A percentile compares a stretch with the other conserved stretches of the same genome.
Conservation (phyloP, 805 yeast species). For the Schizosaccharomyces osmophilus region DNA sequence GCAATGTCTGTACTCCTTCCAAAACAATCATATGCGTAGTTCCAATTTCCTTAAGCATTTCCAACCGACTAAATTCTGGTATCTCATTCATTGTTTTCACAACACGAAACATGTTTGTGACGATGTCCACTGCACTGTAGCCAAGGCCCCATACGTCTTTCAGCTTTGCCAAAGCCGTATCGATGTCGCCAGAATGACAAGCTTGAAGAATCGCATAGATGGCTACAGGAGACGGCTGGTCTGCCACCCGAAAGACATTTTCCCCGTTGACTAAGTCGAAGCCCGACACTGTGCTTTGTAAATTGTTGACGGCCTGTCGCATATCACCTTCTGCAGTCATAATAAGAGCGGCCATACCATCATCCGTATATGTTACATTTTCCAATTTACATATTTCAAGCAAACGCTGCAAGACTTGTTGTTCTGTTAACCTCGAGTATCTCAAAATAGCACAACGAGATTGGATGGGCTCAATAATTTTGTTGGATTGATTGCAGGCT, state of each 20-base stretch:
- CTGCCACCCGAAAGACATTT: constrained; percentile 85
- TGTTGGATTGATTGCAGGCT: constrained; percentile 85
- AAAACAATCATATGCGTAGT: constrained; percentile 73
- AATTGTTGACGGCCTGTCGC: constrained; percentile 90
- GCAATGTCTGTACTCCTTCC: constrained; percentile 74
- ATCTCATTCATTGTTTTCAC: constrained; percentile 49
- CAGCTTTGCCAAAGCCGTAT: constrained; percentile 38
- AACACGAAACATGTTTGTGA: constrained; percentile 73
- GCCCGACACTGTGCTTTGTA: constrained; percentile 86
- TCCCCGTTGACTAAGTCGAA: constrained; percentile 63
- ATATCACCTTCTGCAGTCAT: constrained; percentile 96
- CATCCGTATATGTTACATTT: constrained; percentile 53
- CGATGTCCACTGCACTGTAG: constrained; percentile 78
- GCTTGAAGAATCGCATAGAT: constrained; percentile 42
- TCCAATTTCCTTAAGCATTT: constrained; percentile 67
- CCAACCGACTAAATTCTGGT: constrained; percentile 44
- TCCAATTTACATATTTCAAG: constrained; percentile 48
- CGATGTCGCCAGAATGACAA: constrained; percentile 24
- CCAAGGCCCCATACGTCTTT: constrained; percentile 61
- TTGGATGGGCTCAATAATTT: constrained; percentile 89
- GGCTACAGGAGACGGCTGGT: constrained; percentile 81
- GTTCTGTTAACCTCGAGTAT: constrained; percentile 57
- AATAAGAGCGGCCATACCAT: constrained; percentile 75
- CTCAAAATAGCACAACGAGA: constrained; percentile 87
- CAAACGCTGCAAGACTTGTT: constrained; percentile 56